Base-by-base conservation (phyloP, 2,329 filamentous ascomycete genomes). In the Cryphonectria japonica region DNA sequence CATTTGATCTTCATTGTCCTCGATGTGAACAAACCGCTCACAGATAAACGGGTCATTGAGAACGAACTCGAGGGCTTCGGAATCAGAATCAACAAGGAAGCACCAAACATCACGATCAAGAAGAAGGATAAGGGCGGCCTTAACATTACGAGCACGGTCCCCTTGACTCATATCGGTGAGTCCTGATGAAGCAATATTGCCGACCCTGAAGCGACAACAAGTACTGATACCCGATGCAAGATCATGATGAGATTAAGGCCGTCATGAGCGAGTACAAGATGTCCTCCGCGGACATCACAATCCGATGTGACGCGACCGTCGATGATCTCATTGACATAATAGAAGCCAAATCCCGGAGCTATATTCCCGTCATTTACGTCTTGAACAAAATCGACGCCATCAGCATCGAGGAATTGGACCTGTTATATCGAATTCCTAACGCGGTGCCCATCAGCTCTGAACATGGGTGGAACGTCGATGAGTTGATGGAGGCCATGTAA, bases 81-180 rank as follows among this genome's bases (percentile, higher is more conserved):
- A 46, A 98, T 99, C 79, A 89, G 96, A 70, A 95, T 98, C 85
- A 99, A 99, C 86, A 99, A 98, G 85, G 85, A 90, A 77, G 96
- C 96, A 37, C 96, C 96, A 57, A 99, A 99, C 81, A 99, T 99
- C 78, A 93, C 96, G n/a, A 97, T 98, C 86, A 97, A 92, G 84
- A 99, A 99, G 87, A 99, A 99, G 86, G 96, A 99, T 83, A 98
- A 98, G 84, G 96, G 96, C 76, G 96, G 96, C 50, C 90, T 99
- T 79, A 95, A 93, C 78, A 96, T 99, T 79, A 97, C 95, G n/a
- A 96, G 90, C 82, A 99, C 96, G 2, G 92, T 96, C 61, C 94
- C 95, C 6, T 85, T 99, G 76, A 92, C 92, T 34, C 94, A 99
- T 82, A 97, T 99, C 78, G 66, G 57, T 63, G 22, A 62, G 66